phyloP scores from a whole-genome alignment of 2,329 filamentous ascomycete species.

The Trichoderma afroharzianum region DNA sequence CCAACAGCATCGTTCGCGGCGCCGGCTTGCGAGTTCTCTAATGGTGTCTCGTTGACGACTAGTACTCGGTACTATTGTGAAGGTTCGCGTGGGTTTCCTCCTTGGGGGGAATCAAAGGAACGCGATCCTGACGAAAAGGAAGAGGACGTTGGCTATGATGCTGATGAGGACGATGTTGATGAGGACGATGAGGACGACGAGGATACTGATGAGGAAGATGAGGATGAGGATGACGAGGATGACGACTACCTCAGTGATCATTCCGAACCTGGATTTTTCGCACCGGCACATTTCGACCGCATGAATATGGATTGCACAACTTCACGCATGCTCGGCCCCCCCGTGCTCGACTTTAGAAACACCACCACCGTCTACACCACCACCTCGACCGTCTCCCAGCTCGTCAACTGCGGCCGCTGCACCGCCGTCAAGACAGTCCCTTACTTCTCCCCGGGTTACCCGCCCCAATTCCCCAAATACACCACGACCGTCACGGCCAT shows the following conservation, averaged over 20 bases:
- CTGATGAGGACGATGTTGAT: not conserved
- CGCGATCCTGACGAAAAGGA: not conserved
- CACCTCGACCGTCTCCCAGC: constrained; percentile 24
- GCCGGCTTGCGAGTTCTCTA: not conserved
- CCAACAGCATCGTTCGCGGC: not conserved
- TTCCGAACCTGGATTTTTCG: not conserved
- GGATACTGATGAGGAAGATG: not conserved
- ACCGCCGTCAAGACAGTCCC: not conserved
- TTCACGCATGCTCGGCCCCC: not conserved
- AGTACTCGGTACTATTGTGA: not conserved
- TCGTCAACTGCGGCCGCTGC: constrained; percentile 29
- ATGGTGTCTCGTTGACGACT: not conserved
- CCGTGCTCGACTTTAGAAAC: not conserved
- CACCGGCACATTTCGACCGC: not conserved
- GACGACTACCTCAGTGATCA: not conserved
- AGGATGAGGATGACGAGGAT: not conserved
- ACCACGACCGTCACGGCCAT: constrained; percentile 23
- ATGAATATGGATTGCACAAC: constrained; percentile 17
- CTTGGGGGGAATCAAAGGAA: too few species aligned
- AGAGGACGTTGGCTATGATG: not conserved
- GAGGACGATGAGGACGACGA: not conserved
- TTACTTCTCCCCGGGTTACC: constrained; percentile 16
- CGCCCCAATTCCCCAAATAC: constrained; percentile 24
- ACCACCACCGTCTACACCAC: constrained; percentile 26
- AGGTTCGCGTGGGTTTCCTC: too few species aligned